Conservation (phyloP, 2,329 filamentous ascomycete species). For the Colletotrichum sp. region DNA sequence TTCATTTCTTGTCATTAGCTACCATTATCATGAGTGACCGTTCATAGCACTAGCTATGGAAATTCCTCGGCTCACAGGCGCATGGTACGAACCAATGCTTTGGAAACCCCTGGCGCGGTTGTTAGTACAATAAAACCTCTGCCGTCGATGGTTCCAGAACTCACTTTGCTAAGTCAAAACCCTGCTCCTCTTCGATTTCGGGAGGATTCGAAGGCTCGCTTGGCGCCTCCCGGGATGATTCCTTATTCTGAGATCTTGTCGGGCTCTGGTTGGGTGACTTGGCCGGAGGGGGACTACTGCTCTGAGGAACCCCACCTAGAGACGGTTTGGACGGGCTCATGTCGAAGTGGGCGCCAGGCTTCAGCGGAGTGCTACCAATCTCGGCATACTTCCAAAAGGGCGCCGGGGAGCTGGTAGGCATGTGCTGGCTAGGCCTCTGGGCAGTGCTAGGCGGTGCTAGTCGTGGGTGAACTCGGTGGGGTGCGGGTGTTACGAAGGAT, state of each 20-base stretch:
- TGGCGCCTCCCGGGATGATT: conserved; percentile 20
- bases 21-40: conserved; percentile 23
- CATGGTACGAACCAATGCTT: conserved; percentile 68
- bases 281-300: conserved; percentile 63
- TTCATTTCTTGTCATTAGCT: neutral
- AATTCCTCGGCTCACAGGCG: conserved; percentile 53
- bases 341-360: conserved; percentile 54
- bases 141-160: conserved; percentile 21
- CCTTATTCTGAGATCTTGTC: conserved; percentile 33
- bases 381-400: conserved; percentile 90
- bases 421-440: conserved; percentile 82
- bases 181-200: conserved; percentile 53
- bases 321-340: conserved; percentile 61
- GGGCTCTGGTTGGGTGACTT: conserved; percentile 62
- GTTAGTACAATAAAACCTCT: conserved; percentile 30
- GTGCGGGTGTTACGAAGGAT: conserved; percentile 74
- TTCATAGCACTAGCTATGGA: conserved; percentile 47
- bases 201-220: conserved; percentile 26
- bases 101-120: conserved; percentile 60
- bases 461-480: conserved; percentile 74
- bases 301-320: conserved; percentile 47
- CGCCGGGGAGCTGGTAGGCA: conserved; percentile 84
- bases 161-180: conserved; percentile 65
- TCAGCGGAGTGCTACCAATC: conserved; percentile 74
- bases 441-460: conserved; percentile 82